These are phyloP conservation scores for Escovopsis sp. DNA, from an alignment of 2,329 filamentous ascomycete species.

Conservation along the genomic window DNA sequence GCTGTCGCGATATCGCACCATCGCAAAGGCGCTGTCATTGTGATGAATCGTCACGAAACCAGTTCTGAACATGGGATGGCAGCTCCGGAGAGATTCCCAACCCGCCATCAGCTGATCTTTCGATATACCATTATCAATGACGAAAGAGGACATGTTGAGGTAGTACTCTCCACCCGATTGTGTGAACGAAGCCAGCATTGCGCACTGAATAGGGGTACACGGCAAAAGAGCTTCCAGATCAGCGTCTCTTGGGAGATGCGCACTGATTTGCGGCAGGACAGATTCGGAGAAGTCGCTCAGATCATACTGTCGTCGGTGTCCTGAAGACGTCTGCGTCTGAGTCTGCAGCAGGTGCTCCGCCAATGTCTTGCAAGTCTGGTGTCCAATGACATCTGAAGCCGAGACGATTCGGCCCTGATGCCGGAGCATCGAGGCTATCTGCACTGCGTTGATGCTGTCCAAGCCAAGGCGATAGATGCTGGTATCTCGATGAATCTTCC, in stretches of 20 bases:
- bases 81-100: slow-evolving; percentile 40
- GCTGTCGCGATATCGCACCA: slow-evolving; percentile 45
- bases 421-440: slow-evolving; percentile 57
- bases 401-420: slow-evolving; percentile 42
- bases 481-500: slow-evolving; percentile 41
- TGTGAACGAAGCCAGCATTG: slow-evolving; percentile 63
- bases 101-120: slow-evolving; percentile 32
- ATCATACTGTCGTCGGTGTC: slow-evolving; percentile 18
- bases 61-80: slow-evolving; percentile 60
- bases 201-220: slow-evolving; percentile 66
- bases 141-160: slow-evolving; percentile 55
- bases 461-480: slow-evolving; percentile 81
- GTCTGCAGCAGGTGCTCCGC: slow-evolving; percentile 14
- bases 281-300: slow-evolving; percentile 23
- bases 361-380: slow-evolving; percentile 30
- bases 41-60: slow-evolving; percentile 55
- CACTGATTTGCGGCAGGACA: slow-evolving; percentile 16
- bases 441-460: slow-evolving; percentile 78
- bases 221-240: slow-evolving; percentile 49
- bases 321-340: background rate
- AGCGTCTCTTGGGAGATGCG: slow-evolving; percentile 7
- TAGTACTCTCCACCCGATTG: slow-evolving; percentile 55
- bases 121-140: slow-evolving; percentile 27
- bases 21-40: slow-evolving; percentile 50
- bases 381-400: slow-evolving; percentile 61